These are phyloP conservation scores for Aspergillus glaucus DNA, from an alignment of 2,329 filamentous ascomycete genomes.

Conservation along the genomic window DNA sequence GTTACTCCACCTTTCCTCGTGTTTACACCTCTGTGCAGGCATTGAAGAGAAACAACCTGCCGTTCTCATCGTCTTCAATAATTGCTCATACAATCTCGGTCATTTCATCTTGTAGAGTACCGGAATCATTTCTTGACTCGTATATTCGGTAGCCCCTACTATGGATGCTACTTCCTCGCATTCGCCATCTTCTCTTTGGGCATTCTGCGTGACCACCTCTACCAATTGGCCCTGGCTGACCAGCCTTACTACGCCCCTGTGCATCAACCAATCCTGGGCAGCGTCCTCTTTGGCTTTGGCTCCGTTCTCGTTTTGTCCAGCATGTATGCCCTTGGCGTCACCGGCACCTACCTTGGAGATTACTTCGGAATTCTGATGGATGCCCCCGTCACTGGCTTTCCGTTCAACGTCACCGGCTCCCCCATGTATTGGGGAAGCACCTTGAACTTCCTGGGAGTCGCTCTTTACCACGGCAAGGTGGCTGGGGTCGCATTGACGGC, in stretches of 20 bases:
- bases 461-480: constrained; percentile 77
- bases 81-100: constrained; percentile 9
- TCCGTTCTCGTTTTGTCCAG: constrained; percentile 82
- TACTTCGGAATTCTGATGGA: constrained; percentile 99
- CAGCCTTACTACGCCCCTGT: constrained; percentile 72
- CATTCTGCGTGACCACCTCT: constrained; percentile 79
- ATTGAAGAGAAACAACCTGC: neutral
- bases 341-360: constrained; percentile 92
- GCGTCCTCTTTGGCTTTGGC: constrained; percentile 64
- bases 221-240: constrained; percentile 72
- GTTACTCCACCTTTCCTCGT: constrained; percentile 15
- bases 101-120: constrained; percentile 60
- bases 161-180: constrained; percentile 85
- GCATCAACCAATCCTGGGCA: constrained; percentile 58
- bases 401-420: constrained; percentile 82
- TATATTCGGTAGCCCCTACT: constrained; percentile 70
- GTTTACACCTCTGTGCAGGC: neutral
- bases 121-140: constrained; percentile 82
- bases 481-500: constrained; percentile 72
- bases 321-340: constrained; percentile 88
- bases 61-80: neutral
- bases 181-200: constrained; percentile 85
- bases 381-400: constrained; percentile 85
- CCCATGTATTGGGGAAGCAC: constrained; percentile 98
- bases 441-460: constrained; percentile 83